A percentile compares a stretch with the other conserved stretches of the same genome.
These are phyloP conservation scores for Beauveria varroae DNA, from an alignment of 2,329 filamentous ascomycete species.

Conservation along the genomic window DNA sequence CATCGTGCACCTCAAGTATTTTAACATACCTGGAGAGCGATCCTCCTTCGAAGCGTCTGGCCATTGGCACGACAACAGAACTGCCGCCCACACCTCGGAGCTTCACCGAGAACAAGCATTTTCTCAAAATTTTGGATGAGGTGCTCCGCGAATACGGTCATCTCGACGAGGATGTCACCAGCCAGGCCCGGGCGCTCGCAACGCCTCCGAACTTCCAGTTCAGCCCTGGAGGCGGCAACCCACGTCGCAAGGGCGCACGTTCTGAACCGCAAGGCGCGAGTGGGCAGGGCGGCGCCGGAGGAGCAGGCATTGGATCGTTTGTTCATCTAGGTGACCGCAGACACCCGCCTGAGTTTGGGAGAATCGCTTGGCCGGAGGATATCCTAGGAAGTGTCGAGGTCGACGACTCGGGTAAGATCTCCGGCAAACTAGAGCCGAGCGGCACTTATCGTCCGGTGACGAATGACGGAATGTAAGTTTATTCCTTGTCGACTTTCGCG, in stretches of 20 bases:
- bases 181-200: slow-evolving; percentile 54
- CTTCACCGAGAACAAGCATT: slow-evolving; percentile 52
- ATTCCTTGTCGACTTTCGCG: background rate
- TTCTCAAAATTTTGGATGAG: slow-evolving; percentile 51
- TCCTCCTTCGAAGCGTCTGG: slow-evolving; percentile 45
- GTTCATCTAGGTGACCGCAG: slow-evolving; percentile 58
- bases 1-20: slow-evolving; percentile 39
- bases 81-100: slow-evolving; percentile 55
- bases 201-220: slow-evolving; percentile 47
- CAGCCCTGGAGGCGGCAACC: slow-evolving; percentile 44
- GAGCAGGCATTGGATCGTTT: slow-evolving; percentile 52
- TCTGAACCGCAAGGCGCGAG: slow-evolving; percentile 40
- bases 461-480: slow-evolving; percentile 58
- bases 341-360: slow-evolving; percentile 58
- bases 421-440: slow-evolving; percentile 51
- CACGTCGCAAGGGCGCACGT: slow-evolving; percentile 25
- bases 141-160: slow-evolving; percentile 49
- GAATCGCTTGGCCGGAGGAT: slow-evolving; percentile 63
- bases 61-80: slow-evolving; percentile 51
- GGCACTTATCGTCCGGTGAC: slow-evolving; percentile 58
- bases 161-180: slow-evolving; percentile 46
- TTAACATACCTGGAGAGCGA: slow-evolving; percentile 52
- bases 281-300: slow-evolving; percentile 54
- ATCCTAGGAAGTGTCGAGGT: slow-evolving; percentile 63
- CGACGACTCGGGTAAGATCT: slow-evolving; percentile 46